Evolutionary conservation across 2,329 filamentous ascomycete species (phyloP).

Genomic region (Penicillium thymicola): DNA sequence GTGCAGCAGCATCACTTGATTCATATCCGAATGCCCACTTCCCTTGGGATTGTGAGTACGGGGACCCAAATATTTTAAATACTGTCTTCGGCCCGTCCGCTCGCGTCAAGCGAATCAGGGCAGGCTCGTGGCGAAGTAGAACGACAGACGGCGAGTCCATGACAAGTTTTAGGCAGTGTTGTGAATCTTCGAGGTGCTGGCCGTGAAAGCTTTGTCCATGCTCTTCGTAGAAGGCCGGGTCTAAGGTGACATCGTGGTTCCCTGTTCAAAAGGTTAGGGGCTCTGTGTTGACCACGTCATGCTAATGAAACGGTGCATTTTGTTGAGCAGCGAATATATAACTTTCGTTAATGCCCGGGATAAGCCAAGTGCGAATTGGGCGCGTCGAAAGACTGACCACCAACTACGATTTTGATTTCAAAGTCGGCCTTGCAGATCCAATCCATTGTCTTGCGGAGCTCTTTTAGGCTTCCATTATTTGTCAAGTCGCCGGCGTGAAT

Average conservation of each 20-base stretch:
- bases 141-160: conserved; percentile 42
- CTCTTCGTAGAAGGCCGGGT: conserved; percentile 47
- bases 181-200: conserved; percentile 43
- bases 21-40: conserved; percentile 58
- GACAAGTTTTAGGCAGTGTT: conserved; percentile 46
- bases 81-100: conserved; percentile 46
- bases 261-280: conserved; percentile 36
- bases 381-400: conserved; percentile 40
- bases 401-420: conserved; percentile 54
- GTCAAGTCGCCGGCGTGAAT: conserved; percentile 60
- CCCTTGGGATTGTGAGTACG: conserved; percentile 47
- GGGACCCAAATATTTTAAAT: conserved; percentile 59
- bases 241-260: conserved; percentile 58
- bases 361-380: neutral
- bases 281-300: neutral
- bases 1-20: conserved; percentile 35
- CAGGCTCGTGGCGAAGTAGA: conserved; percentile 52
- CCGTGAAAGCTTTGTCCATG: conserved; percentile 45
- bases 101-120: conserved; percentile 43
- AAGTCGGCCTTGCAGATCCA: conserved; percentile 55
- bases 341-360: neutral
- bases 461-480: conserved; percentile 52
- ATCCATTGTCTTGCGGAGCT: conserved; percentile 50
- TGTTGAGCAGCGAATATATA: neutral
- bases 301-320: neutral